Evolutionary conservation across 331 rosid species (phyloP), one percentile per base, ranked within the genome.

Genomic region (Acacia pycnantha): DNA sequence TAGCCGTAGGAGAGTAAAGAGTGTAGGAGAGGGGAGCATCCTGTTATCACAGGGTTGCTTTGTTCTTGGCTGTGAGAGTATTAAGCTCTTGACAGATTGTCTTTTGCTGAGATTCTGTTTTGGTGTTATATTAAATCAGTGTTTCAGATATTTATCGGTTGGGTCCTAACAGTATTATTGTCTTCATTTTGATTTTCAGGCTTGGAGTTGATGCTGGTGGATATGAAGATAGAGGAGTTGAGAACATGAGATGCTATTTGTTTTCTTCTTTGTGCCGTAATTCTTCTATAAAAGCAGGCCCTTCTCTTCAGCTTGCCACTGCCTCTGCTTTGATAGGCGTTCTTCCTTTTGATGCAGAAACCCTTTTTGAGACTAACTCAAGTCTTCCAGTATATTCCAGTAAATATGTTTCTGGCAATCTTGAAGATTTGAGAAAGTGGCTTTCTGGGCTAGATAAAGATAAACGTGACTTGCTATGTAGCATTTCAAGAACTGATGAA

Each of bases 121-220:
- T n/a, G n/a, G n/a, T n/a, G n/a, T n/a, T n/a, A n/a, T n/a, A n/a
- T n/a, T n/a, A n/a, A n/a, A n/a, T n/a, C n/a, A n/a, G n/a, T n/a
- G n/a, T n/a, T n/a, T n/a, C n/a, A n/a, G n/a, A n/a, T n/a, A n/a
- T n/a, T n/a, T n/a, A n/a, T n/a, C n/a, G n/a, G n/a, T n/a, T n/a
- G n/a, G n/a, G n/a, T n/a, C n/a, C n/a, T n/a, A n/a, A n/a, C n/a
- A n/a, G n/a, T n/a, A 37, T 37, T 5, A 37, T 6, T 37, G 41
- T 37, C 41, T 37, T 37, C 12, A 41, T 43, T 43, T 43, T 43
- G 68, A 66, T 51, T 51, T 18, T 87, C 88, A 95, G 98, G 91
- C 85, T 83, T 64, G 97, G 97, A 74, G 88, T 93, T 77, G 87
- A 83, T 85, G 69, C 87, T 53, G 85, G 78, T 81, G 97, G 98